These are phyloP conservation scores for Begonia masoniana DNA, from an alignment of 306 rosid species.

Conservation along the genomic window DNA sequence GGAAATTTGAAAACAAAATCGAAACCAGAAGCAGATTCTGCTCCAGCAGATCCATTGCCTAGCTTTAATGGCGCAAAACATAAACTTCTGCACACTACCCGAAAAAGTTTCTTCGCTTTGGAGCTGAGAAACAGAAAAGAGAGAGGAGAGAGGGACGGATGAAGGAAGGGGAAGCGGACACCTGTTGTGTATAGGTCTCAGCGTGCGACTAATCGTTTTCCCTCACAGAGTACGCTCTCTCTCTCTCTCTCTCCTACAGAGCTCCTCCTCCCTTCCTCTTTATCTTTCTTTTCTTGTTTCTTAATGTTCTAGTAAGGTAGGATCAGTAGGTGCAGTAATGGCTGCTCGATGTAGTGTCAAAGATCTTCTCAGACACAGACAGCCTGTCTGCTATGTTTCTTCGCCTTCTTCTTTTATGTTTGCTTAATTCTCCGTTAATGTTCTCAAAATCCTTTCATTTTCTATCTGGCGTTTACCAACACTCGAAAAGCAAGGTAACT, in stretches of 20 bases:
- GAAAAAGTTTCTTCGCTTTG: too few species aligned
- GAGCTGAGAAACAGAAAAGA: too few species aligned
- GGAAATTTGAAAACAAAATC: too few species aligned
- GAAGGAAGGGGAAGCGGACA: too few species aligned
- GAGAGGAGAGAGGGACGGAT: too few species aligned
- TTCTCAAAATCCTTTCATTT: not conserved
- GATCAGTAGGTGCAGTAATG: constrained; percentile 13
- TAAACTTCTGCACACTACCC: too few species aligned
- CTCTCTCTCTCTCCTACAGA: too few species aligned
- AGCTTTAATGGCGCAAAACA: too few species aligned
- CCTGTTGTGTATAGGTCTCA: not conserved
- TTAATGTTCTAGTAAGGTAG: not conserved
- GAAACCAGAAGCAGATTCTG: too few species aligned
- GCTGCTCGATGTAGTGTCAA: constrained; percentile 14
- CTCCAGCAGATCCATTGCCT: too few species aligned
- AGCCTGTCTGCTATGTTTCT: constrained; percentile 9
- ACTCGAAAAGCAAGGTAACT: constrained; percentile 10
- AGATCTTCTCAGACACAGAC: constrained; percentile 5
- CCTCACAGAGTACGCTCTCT: constrained; percentile 7
- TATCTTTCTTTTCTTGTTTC: constrained; percentile 1
- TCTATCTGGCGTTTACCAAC: constrained; percentile 3
- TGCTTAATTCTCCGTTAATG: constrained; percentile 25
- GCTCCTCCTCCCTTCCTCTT: not conserved
- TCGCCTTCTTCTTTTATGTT: constrained; percentile 4
- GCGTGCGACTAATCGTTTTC: constrained; percentile 28